Conservation (phyloP, 352 stramenopile genomes). For the Bremia lactucae region DNA sequence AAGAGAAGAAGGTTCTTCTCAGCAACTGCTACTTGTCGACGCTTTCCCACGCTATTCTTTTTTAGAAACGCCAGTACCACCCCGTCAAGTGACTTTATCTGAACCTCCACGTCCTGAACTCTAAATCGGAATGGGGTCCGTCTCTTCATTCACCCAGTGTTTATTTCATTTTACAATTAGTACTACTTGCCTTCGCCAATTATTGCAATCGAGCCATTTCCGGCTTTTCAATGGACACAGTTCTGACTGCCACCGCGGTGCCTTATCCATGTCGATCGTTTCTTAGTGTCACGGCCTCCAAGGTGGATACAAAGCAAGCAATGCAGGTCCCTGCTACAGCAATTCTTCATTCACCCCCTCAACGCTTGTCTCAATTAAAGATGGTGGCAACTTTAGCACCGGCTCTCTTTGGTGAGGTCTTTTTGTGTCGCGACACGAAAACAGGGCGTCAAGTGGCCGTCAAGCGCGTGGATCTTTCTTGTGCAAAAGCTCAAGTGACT, state of each 20-base stretch:
- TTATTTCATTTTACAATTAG: conserved; percentile 22
- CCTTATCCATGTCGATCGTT: conserved; percentile 1
- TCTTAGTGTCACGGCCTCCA: conserved; percentile 11
- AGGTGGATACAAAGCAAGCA: conserved; percentile 11
- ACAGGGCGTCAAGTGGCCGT: conserved; percentile 33
- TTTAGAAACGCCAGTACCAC: conserved; percentile 20
- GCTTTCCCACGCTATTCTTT: too few relatives aligned
- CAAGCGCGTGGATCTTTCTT: conserved; percentile 36
- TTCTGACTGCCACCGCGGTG: conserved; percentile 20
- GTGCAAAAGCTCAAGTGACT: conserved; percentile 25
- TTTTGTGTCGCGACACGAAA: conserved; percentile 33
- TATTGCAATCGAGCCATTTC: conserved; percentile 4
- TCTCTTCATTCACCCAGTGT: too few relatives aligned
- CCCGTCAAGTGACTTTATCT: conserved; percentile 15
- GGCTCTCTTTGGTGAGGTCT: conserved; percentile 47
- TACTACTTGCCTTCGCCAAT: too few relatives aligned
- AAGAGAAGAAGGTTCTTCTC: too few relatives aligned
- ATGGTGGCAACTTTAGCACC: conserved; percentile 31
- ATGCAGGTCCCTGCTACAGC: neutral
- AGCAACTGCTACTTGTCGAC: too few relatives aligned
- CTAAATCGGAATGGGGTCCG: too few relatives aligned
- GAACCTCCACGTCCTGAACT: conserved; percentile 1
- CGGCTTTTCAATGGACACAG: conserved; percentile 24
- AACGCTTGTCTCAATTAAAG: conserved; percentile 28
- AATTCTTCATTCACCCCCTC: conserved; percentile 18